These are phyloP conservation scores for Leccinum disarticulatum DNA, from an alignment of 768 basidiomycete genomes.

Conservation along the genomic window DNA sequence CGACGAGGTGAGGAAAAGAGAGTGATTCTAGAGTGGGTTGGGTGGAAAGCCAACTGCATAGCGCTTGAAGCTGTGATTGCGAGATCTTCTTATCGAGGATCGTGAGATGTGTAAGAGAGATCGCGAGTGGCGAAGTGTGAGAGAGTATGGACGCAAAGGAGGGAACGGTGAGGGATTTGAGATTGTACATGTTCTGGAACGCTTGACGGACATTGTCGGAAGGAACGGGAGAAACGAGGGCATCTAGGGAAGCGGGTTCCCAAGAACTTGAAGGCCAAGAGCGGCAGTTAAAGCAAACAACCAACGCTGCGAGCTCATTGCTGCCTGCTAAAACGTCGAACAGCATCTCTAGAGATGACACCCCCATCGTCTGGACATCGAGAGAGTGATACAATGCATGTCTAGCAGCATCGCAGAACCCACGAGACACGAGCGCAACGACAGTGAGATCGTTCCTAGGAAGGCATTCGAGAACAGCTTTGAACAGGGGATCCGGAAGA, in stretches of 20 bases:
- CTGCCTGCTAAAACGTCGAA: slow-evolving; percentile 20
- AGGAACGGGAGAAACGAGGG: slow-evolving; percentile 7
- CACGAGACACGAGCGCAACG: slow-evolving; percentile 26
- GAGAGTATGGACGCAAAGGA: slow-evolving; percentile 27
- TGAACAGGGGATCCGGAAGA: slow-evolving; percentile 23
- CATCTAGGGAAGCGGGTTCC: slow-evolving; percentile 7
- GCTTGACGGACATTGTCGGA: slow-evolving; percentile 23
- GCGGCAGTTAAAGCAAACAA: slow-evolving; percentile 25
- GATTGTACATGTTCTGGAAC: slow-evolving; percentile 31
- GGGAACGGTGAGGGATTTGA: slow-evolving; percentile 26
- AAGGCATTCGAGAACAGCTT: slow-evolving; percentile 23
- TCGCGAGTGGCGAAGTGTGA: slow-evolving; percentile 16
- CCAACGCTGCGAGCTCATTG: slow-evolving; percentile 23
- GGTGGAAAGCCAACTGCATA: slow-evolving; percentile 25
- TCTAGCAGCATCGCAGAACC: slow-evolving; percentile 23
- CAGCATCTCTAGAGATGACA: slow-evolving; percentile 16
- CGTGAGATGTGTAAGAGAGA: slow-evolving; percentile 27
- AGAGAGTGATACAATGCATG: slow-evolving; percentile 24
- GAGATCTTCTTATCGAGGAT: slow-evolving; percentile 29
- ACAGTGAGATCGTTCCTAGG: slow-evolving; percentile 15
- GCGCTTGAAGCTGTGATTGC: slow-evolving; percentile 18
- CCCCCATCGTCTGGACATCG: slow-evolving; percentile 17
- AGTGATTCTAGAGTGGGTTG: slow-evolving; percentile 29
- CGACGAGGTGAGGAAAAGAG: slow-evolving; percentile 27
- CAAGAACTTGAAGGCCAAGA: slow-evolving; percentile 20